Base-by-base conservation (phyloP, 768 basidiomycete genomes). In the Calocera viscosa region DNA sequence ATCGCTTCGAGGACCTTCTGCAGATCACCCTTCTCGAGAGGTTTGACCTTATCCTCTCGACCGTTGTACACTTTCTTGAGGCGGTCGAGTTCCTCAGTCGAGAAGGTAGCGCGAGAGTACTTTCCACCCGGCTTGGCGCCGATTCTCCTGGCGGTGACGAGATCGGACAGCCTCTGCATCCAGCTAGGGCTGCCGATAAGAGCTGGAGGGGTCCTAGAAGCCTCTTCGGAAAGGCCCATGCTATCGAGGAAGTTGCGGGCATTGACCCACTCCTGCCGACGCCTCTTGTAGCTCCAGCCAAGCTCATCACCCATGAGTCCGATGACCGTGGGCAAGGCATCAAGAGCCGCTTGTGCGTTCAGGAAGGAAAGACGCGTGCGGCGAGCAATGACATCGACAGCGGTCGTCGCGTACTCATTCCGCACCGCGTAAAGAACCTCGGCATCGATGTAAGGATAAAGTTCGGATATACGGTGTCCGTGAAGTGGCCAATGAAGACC, bases 361-460 rank as follows among this genome's bases (percentile, higher is more conserved):
- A 98, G 85, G 83, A 97, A 98, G 8, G 90, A 87, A 32, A 99
- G 82, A n/a, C 95, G 88, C 11, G 90, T 89, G 68, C 94, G 87
- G 0, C 95, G 88, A 1, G 91, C 91, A 73, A 98, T 85, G 71
- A 98, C 89, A 76, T 99, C 95, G 67, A 88, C 80, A 12, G 94
- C 90, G n/a, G 88, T 94, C 67, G 85, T 83, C 0, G 94, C 95
- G 76, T 95, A 97, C 78, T 99, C 95, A 75, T 92, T 81, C 16
- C 85, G 85, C 24, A 88, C 82, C 0, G 94, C 93, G 74, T 95
- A 96, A 63, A 85, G 85, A 7, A 94, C 86, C 78, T 99, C 95
- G 0, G 91, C 93, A 75, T 96, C 92, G 75, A 97, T 87, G 81
- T 86, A 94, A 63, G 94, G 87, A 73, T 95, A 92, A 67, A 82